Evolutionary conservation across 331 rosid genomes (phyloP).

Genomic region (Cydonia oblonga): DNA sequence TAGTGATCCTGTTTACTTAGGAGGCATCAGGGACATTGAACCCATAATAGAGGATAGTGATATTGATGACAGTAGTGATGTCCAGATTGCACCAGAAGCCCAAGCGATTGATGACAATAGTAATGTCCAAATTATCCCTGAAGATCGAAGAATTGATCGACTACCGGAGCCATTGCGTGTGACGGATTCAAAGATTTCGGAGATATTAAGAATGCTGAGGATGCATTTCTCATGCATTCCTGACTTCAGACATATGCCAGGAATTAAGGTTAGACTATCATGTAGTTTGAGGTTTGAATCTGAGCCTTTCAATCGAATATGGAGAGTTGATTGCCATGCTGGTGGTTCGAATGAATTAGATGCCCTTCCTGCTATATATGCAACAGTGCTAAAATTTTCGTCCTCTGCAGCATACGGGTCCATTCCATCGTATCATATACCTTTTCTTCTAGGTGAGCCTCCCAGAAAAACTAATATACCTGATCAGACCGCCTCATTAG

Average conservation of each 20-base stretch:
- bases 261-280: slow-evolving; percentile 59
- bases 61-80: slow-evolving; percentile 18
- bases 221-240: slow-evolving; percentile 82
- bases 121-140: slow-evolving; percentile 24
- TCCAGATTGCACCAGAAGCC: slow-evolving; percentile 28
- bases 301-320: slow-evolving; percentile 42
- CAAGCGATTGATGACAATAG: slow-evolving; percentile 27
- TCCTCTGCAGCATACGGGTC: slow-evolving; percentile 86
- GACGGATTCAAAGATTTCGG: slow-evolving; percentile 71
- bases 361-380: slow-evolving; percentile 80
- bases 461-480: slow-evolving; percentile 24
- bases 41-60: slow-evolving; percentile 54
- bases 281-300: slow-evolving; percentile 75
- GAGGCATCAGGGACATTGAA: slow-evolving; percentile 49
- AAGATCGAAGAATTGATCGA: slow-evolving; percentile 35
- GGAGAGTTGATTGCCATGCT: slow-evolving; percentile 37
- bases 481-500: slow-evolving; percentile 41
- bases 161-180: slow-evolving; percentile 71
- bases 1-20: slow-evolving; percentile 41
- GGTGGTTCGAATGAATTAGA: slow-evolving; percentile 38
- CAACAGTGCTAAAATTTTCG: slow-evolving; percentile 67
- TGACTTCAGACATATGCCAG: slow-evolving; percentile 78
- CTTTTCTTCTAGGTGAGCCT: slow-evolving; percentile 90
- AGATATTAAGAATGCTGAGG: slow-evolving; percentile 58
- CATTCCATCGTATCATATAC: slow-evolving; percentile 63